Conservation (phyloP, 257 asterid genomes). For the Osmanthus fragrans region DNA sequence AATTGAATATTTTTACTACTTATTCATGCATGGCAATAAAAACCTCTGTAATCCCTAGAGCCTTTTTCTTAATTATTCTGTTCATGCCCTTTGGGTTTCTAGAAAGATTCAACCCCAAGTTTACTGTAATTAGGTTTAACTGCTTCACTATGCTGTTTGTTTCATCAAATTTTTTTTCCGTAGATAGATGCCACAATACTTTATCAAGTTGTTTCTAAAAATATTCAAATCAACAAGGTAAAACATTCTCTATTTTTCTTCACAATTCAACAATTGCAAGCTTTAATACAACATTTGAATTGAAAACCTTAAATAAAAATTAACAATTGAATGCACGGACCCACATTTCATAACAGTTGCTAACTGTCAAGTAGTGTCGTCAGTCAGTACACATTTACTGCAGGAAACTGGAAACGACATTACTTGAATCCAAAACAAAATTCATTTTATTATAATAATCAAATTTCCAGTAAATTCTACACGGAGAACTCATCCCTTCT, state of each 20-base stretch:
- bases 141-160: not conserved
- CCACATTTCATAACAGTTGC: not conserved
- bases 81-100: not conserved
- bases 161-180: not conserved
- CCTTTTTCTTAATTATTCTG: not conserved
- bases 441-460: not conserved
- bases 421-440: constrained; percentile 6
- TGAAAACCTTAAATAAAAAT: not conserved
- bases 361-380: not conserved
- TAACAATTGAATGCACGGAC: not conserved
- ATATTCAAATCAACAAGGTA: not conserved
- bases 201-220: not conserved
- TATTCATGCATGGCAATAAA: not conserved
- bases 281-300: not conserved
- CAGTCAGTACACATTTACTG: not conserved
- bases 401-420: not conserved
- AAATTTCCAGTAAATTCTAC: not conserved
- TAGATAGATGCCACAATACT: not conserved
- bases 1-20: not conserved
- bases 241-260: not conserved
- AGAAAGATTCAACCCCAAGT: not conserved
- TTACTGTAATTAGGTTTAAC: not conserved
- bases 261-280: not conserved
- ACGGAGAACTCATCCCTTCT: not conserved
- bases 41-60: not conserved